These are phyloP conservation scores for Tardiomyces blankii DNA, from an alignment of 1,139 yeast genomes.

Conservation along the genomic window DNA sequence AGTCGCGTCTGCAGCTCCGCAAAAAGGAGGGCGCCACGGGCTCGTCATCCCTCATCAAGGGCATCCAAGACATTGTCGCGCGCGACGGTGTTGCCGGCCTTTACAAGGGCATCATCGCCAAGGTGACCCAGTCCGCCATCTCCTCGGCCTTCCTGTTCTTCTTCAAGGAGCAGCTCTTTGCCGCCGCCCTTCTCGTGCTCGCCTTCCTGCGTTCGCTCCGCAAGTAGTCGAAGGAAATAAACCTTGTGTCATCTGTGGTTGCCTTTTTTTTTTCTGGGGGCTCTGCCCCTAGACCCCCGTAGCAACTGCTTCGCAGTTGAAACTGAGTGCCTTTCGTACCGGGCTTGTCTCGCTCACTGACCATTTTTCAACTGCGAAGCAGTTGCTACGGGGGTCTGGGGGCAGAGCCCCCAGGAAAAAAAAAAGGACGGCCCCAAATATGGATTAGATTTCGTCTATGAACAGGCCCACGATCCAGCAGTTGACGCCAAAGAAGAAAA, in stretches of 20 bases:
- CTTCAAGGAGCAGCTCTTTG: constrained; percentile 71
- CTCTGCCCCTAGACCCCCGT: neutral
- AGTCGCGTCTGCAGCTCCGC: constrained; percentile 75
- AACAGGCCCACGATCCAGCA: constrained; percentile 52
- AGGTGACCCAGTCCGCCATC: constrained; percentile 69
- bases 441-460: constrained; percentile 32
- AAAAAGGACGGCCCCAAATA: too few relatives aligned
- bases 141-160: constrained; percentile 88
- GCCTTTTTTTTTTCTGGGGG: too few relatives aligned
- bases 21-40: constrained; percentile 27
- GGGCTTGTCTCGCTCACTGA: too few relatives aligned
- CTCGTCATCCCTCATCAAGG: constrained; percentile 19
- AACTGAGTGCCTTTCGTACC: too few relatives aligned
- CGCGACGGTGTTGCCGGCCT: constrained; percentile 69
- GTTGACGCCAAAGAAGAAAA: constrained; percentile 59
- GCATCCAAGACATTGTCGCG: constrained; percentile 38
- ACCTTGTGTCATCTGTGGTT: constrained; percentile 1
- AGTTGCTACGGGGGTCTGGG: too few relatives aligned
- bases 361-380: too few relatives aligned
- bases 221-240: constrained; percentile 6
- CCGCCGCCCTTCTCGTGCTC: constrained; percentile 21
- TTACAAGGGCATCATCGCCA: constrained; percentile 72
- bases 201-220: constrained; percentile 14
- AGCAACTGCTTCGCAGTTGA: too few relatives aligned
- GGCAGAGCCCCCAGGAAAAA: too few relatives aligned